Conservation (phyloP, 2,329 filamentous ascomycete species). For the Fusarium tricinctum region DNA sequence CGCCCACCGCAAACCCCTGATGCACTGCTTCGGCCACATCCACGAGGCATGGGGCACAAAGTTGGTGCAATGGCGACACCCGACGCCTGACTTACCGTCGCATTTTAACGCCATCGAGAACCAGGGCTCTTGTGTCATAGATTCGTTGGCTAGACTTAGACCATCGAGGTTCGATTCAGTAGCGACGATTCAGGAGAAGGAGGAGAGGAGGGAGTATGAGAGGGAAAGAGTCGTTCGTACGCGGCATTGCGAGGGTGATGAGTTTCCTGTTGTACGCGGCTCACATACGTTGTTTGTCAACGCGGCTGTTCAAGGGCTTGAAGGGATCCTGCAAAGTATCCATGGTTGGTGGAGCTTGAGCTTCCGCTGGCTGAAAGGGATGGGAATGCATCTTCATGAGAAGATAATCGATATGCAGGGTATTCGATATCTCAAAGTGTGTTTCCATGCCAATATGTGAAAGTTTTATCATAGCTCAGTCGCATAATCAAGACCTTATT, state of each 20-base stretch:
- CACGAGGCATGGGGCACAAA: conserved; percentile 56
- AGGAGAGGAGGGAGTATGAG: background rate
- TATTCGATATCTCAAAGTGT: background rate
- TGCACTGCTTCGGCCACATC: conserved; percentile 57
- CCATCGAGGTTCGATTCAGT: background rate
- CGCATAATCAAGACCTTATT: too few relatives aligned
- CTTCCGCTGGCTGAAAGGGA: background rate
- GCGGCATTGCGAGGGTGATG: conserved; percentile 12
- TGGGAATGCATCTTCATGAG: too few relatives aligned
- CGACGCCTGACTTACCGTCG: conserved; percentile 49
- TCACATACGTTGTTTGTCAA: conserved; percentile 42
- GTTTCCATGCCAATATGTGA: too few relatives aligned
- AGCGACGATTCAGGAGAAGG: background rate
- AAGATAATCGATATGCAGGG: background rate
- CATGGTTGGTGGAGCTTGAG: conserved; percentile 39
- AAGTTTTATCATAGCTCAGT: too few relatives aligned
- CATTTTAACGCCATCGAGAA: conserved; percentile 65
- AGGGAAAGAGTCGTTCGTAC: background rate
- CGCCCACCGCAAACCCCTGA: conserved; percentile 43
- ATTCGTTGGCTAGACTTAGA: conserved; percentile 45
- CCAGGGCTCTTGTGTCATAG: conserved; percentile 55
- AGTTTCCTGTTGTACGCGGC: background rate
- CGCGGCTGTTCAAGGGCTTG: conserved; percentile 27
- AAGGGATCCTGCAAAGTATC: conserved; percentile 16
- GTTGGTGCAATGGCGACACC: conserved; percentile 61